Evolutionary conservation across 2,329 filamentous ascomycete genomes (phyloP).

Genomic region (Penicillium frequentans): DNA sequence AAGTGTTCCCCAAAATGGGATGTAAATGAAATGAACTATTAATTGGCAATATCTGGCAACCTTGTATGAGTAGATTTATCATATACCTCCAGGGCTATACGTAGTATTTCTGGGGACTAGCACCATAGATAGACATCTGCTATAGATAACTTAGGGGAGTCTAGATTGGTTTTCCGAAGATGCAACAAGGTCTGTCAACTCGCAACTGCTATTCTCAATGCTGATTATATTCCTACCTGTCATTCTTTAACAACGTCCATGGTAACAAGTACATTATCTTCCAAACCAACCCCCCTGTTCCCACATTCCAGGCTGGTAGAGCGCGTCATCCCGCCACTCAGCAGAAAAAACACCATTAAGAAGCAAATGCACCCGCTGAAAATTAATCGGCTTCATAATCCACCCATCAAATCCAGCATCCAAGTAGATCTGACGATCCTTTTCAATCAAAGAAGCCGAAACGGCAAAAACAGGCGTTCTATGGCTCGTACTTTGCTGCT

Average conservation of each 20-base stretch:
- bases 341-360: conserved; percentile 68
- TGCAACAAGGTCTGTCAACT: not conserved
- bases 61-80: not conserved
- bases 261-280: not conserved
- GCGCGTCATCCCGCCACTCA: conserved; percentile 57
- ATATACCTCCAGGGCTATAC: too few species aligned
- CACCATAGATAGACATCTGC: too few species aligned
- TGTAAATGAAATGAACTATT: not conserved
- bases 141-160: too few species aligned
- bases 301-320: conserved; percentile 74
- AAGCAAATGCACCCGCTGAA: conserved; percentile 68
- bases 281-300: conserved; percentile 84
- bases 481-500: conserved; percentile 35
- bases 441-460: conserved; percentile 77
- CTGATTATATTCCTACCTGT: not conserved
- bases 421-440: conserved; percentile 66
- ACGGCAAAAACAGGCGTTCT: conserved; percentile 82
- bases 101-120: too few species aligned
- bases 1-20: not conserved
- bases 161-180: too few species aligned
- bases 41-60: conserved; percentile 5
- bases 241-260: not conserved
- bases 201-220: too few species aligned
- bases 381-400: conserved; percentile 86
- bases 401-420: conserved; percentile 85